phyloP scores from a whole-genome alignment of 2,329 filamentous ascomycete genomes.

The Fusarium anthophilum region DNA sequence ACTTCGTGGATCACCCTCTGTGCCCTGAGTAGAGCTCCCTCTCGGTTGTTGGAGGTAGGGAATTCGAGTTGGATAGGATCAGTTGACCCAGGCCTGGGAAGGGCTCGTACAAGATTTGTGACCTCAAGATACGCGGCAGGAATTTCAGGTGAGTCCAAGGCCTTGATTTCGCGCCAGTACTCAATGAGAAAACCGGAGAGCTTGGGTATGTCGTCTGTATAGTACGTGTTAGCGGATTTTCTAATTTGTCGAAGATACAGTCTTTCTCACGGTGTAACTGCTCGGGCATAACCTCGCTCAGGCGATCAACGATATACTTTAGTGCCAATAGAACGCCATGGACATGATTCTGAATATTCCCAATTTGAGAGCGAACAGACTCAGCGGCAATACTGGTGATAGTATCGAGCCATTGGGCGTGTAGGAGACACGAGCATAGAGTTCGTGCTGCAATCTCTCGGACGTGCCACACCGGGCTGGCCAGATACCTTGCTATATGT shows the following conservation, averaged over 20 bases:
- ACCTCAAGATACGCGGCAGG: conserved; percentile 58
- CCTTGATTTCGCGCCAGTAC: conserved; percentile 37
- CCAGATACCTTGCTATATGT: conserved; percentile 70
- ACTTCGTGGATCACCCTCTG: conserved; percentile 52
- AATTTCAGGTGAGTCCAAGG: conserved; percentile 52
- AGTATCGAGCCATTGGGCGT: conserved; percentile 57
- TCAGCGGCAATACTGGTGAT: conserved; percentile 51
- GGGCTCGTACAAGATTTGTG: conserved; percentile 53
- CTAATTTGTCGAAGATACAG: no score
- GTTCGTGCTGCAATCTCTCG: conserved; percentile 83
- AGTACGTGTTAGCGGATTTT: conserved; percentile 19
- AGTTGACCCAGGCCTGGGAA: conserved; percentile 38
- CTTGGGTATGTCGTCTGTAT: conserved; percentile 44
- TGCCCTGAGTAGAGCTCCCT: conserved; percentile 52
- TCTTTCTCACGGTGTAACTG: conserved; percentile 53
- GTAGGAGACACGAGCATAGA: conserved; percentile 69
- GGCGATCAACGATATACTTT: conserved; percentile 65
- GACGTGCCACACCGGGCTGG: conserved; percentile 80
- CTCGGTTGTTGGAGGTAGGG: conserved; percentile 19
- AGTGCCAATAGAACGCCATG: conserved; percentile 68
- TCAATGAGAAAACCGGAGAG: conserved; percentile 45
- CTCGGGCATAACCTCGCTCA: conserved; percentile 57
- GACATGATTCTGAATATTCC: conserved; percentile 58
- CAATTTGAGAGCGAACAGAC: conserved; percentile 38
- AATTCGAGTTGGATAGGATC: conserved; percentile 35